These are phyloP conservation scores for Ambrosia trifida DNA, from an alignment of 129 eudicot genomes.

Conservation along the genomic window DNA sequence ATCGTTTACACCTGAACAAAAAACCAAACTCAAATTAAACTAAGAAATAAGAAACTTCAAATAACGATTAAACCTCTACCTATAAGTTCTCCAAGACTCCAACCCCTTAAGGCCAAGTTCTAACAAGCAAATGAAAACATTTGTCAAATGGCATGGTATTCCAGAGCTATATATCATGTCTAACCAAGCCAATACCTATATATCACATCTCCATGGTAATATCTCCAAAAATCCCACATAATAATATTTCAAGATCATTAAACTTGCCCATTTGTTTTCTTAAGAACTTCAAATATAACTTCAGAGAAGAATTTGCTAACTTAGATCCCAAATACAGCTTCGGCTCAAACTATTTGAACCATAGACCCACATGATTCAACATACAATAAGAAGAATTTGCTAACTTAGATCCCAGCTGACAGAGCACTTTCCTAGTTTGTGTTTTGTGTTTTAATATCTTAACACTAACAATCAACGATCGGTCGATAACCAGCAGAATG, in stretches of 20 bases:
- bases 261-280: constrained; percentile 1
- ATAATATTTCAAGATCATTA: constrained; percentile 16
- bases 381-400: constrained; percentile 4
- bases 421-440: constrained; percentile 15
- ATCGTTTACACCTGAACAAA: constrained; percentile 69
- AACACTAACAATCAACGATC: constrained; percentile 1
- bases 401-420: constrained; percentile 11
- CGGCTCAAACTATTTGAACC: neutral
- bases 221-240: constrained; percentile 4
- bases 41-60: constrained; percentile 10
- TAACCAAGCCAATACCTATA: constrained; percentile 14
- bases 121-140: constrained; percentile 18
- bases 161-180: constrained; percentile 12
- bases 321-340: too few relatives aligned
- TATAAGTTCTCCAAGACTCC: neutral
- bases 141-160: constrained; percentile 11
- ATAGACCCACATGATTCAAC: neutral
- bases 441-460: constrained; percentile 11
- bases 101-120: neutral
- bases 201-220: neutral
- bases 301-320: too few relatives aligned
- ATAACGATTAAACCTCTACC: neutral
- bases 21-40: constrained; percentile 8
- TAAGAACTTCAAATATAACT: neutral
- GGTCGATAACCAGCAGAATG: constrained; percentile 5